A percentile compares a stretch with the other conserved stretches of the same genome.
phyloP scores from a whole-genome alignment of 495 filamentous ascomycete genomes.

The Podospora anserina region DNA sequence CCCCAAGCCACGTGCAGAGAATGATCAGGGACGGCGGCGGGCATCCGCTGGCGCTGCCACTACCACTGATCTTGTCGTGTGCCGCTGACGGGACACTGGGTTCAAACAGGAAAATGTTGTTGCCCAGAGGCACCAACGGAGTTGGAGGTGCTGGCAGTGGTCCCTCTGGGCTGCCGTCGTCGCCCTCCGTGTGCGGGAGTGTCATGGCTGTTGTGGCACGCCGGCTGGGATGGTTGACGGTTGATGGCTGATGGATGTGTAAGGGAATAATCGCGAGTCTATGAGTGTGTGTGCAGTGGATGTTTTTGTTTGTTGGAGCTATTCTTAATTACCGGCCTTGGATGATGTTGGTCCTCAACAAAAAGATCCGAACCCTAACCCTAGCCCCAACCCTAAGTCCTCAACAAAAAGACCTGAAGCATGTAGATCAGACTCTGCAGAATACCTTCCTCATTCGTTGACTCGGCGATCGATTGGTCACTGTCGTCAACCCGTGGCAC shows the following conservation, averaged over 20 bases:
- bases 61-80: not conserved
- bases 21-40: not conserved
- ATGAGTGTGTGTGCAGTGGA: not conserved
- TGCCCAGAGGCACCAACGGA: not conserved
- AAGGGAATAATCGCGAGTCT: not conserved
- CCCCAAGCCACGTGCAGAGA: not conserved
- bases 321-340: not conserved
- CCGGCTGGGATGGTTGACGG: no score
- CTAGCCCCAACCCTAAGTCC: no score
- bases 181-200: not conserved
- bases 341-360: not conserved
- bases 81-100: not conserved
- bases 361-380: no score
- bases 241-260: not conserved
- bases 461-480: no score
- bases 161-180: not conserved
- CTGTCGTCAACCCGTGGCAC: no score
- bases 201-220: not conserved
- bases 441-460: no score
- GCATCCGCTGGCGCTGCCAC: not conserved
- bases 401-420: no score
- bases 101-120: not conserved
- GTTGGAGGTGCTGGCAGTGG: not conserved
- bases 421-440: no score
- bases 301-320: no score